A percentile compares a stretch with the other conserved stretches of the same genome.
phyloP scores from a whole-genome alignment of 2,329 filamentous ascomycete species.

The Alternaria sp. region DNA sequence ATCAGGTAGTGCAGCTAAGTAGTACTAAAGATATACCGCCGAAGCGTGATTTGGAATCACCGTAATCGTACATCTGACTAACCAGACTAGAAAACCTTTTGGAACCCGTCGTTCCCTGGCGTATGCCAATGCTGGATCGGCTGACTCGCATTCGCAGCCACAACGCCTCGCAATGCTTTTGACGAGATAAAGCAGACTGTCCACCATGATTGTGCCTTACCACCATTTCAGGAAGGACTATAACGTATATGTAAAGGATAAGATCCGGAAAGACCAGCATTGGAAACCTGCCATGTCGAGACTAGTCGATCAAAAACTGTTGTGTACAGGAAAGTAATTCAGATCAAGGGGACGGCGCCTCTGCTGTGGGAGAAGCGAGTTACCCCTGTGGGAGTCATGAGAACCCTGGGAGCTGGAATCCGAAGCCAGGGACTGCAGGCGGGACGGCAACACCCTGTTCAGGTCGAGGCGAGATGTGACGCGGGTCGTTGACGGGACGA shows the following conservation, averaged over 20 bases:
- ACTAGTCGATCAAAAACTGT: not conserved
- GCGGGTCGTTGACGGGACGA: constrained; percentile 33
- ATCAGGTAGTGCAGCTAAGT: not conserved
- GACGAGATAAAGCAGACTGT: not conserved
- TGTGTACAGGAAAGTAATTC: not conserved
- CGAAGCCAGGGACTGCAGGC: constrained; percentile 62
- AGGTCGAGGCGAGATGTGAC: constrained; percentile 42
- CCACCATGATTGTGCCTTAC: not conserved
- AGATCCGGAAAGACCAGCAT: not conserved
- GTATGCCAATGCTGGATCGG: not conserved
- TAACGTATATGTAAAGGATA: constrained; percentile 5
- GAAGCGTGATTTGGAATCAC: not conserved
- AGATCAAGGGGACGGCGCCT: not conserved
- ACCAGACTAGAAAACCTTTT: not conserved
- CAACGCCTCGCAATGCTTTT: constrained; percentile 32
- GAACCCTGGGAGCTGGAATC: constrained; percentile 54
- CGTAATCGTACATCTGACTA: not conserved
- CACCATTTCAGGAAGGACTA: not conserved
- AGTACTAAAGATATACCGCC: not conserved
- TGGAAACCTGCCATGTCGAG: not conserved
- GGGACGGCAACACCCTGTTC: constrained; percentile 57
- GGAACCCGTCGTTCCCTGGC: not conserved
- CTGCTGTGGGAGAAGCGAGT: not conserved
- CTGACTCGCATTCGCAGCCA: constrained; percentile 1
- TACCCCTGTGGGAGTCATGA: constrained; percentile 8